A percentile compares a stretch with the other conserved stretches of the same genome.
Conservation (phyloP, 495 filamentous ascomycete species). For the Cudoniella acicularis region DNA sequence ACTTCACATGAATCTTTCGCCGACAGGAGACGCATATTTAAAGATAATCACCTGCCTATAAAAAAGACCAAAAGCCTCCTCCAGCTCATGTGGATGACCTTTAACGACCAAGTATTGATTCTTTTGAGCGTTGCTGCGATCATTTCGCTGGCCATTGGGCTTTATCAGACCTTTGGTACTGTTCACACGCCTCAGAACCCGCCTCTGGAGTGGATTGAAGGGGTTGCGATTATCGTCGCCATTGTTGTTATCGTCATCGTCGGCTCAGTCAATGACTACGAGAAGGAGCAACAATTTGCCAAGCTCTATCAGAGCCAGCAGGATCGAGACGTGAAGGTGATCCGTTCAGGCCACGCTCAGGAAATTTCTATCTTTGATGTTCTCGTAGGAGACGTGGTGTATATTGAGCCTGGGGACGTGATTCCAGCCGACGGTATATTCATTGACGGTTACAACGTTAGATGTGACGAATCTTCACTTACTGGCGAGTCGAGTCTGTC, state of each 20-base stretch:
- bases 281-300: slow-evolving; percentile 74
- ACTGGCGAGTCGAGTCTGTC: slow-evolving; percentile 77
- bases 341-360: slow-evolving; percentile 70
- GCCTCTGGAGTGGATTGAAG: slow-evolving; percentile 74
- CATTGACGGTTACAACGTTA: slow-evolving; percentile 66
- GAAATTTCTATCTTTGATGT: slow-evolving; percentile 81
- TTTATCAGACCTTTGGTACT: slow-evolving; percentile 52
- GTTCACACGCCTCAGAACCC: slow-evolving; percentile 42
- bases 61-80: slow-evolving; percentile 71
- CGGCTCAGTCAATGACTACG: slow-evolving; percentile 65
- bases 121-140: slow-evolving; percentile 73
- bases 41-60: slow-evolving; percentile 68
- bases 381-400: slow-evolving; percentile 66
- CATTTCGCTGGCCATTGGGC: slow-evolving; percentile 78
- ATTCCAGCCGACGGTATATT: slow-evolving; percentile 67
- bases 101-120: slow-evolving; percentile 83
- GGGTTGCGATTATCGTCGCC: slow-evolving; percentile 67
- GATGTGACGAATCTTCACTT: slow-evolving; percentile 69
- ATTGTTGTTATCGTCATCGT: slow-evolving; percentile 66
- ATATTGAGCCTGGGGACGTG: slow-evolving; percentile 64
- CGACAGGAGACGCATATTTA: slow-evolving; percentile 61
- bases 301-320: slow-evolving; percentile 77
- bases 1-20: slow-evolving; percentile 16
- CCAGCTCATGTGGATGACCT: slow-evolving; percentile 77
- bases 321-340: slow-evolving; percentile 71